Base-by-base conservation (phyloP, 2,329 filamentous ascomycete species). In the Exophiala sideris region DNA sequence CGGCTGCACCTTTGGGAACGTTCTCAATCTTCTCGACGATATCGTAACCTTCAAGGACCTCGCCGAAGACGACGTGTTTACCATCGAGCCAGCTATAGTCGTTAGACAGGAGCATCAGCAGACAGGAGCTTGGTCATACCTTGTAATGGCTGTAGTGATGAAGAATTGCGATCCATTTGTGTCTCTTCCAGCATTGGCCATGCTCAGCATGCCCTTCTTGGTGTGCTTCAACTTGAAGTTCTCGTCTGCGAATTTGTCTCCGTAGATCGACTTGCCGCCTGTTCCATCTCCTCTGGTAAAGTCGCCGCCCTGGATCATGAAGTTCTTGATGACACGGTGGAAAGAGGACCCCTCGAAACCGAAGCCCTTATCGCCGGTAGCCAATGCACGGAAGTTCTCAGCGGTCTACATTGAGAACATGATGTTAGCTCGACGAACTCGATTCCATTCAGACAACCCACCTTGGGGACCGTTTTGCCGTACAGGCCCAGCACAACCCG, bases 181-280 rank as follows among this genome's bases (percentile, higher is more conserved):
- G 50, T 64, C 48, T 45, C 57, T 58, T 67, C 82, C 82, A 51
- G 80, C 75, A 71, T 85, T 85, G 64, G 81, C 83, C 83, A 83
- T 86, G 74, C 81, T 84, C 59, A 87, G 71, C 52, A 83, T 74
- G 55, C 82, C 82, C 68, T 79, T 81, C 71, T 82, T 82, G 71
- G 74, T 83, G 74, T 86, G 83, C 73, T 83, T 84, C 66, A 86
- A 74, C 76, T 86, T 85, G 76, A 87, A 85, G 79, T 86, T 87
- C 78, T 87, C 84, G 62, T 87, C 84, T 48, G 76, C 72, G 70
- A 87, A 86, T 72, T 85, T 85, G 57, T 76, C 72, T 61, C 83
- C 83, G 67, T 86, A 86, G 70, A 86, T 86, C 56, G 81, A 84
- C 74, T 85, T 84, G 62, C 84, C 84, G 59, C 84, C 84, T 58